Base-by-base conservation (phyloP, 1,284 basidiomycete species). In the Macrocybe sp. region DNA sequence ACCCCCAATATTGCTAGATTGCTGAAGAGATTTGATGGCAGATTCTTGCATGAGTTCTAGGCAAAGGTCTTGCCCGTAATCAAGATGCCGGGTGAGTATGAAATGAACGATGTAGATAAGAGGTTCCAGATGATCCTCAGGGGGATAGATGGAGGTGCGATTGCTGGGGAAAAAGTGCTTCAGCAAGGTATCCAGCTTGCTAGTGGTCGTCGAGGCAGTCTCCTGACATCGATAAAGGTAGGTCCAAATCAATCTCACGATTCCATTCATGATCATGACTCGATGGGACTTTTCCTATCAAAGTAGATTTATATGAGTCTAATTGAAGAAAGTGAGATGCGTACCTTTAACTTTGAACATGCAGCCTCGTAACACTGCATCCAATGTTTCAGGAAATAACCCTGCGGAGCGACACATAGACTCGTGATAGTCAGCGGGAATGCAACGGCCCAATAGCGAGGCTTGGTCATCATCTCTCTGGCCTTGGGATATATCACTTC, bases 151-250 rank as follows among this genome's bases (percentile, higher is more conserved):
- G 5, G 70, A 64, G 2, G 80, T 67, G 22, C 85, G 78, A 53
- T 85, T 83, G 0, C 81, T 56, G 7, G 92, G 89, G 64, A 97
- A 95, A 68, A 92, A 86, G 47, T 84, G 74, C 51, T 85, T 88
- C 50, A 96, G 65, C 37, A 96, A 63, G 0, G 68, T 69, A 54
- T 97, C 94, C 33, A 98, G 69, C 57, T 89, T 91, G 39, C 83
- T 74, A 6, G 84, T 81, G 3, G 84, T 85, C 1, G 89, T 86
- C 0, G 92, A 89, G 3, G 79, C 74, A 10, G 89, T 79, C 63
- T 97, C 95, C 52, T 87, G 84, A 60, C 93, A 96, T 12, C 95
- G 87, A 61, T 93, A 95, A 16, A 97, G 74, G 65, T 97, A 98
- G 0, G 93, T 91, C 95, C 95, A 97, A 28, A 96, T 69, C 31